Percentiles rank a stretch among this genome's conserved stretches.
These are phyloP conservation scores for Rubia tinctorum DNA, from an alignment of 305 asterid species.

Conservation along the genomic window DNA sequence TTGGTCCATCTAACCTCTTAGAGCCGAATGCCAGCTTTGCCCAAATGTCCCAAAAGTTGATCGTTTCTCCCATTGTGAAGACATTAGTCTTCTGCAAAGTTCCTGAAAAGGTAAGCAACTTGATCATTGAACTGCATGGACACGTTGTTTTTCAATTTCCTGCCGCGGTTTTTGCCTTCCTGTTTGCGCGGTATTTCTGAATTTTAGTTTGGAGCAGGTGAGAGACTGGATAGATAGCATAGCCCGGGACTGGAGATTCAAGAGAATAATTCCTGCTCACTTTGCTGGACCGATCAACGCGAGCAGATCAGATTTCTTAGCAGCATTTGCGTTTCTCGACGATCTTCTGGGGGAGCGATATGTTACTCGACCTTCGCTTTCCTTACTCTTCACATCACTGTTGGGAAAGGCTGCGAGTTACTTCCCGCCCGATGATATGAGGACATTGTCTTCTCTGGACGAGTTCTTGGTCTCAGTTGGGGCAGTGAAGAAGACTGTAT, in stretches of 20 bases:
- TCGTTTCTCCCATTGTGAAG: slow-evolving; percentile 92
- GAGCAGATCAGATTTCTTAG: slow-evolving; percentile 69
- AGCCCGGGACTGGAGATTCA: slow-evolving; percentile 81
- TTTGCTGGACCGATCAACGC: slow-evolving; percentile 84
- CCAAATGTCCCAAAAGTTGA: slow-evolving; percentile 90
- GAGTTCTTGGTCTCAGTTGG: slow-evolving; percentile 87
- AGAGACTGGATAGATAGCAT: slow-evolving; percentile 88
- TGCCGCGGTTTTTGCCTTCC: too few relatives aligned
- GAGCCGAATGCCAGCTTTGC: slow-evolving; percentile 92
- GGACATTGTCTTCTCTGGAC: slow-evolving; percentile 89
- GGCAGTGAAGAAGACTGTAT: slow-evolving; percentile 91
- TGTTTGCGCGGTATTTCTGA: too few relatives aligned
- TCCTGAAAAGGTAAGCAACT: slow-evolving; percentile 66
- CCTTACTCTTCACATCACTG: slow-evolving; percentile 65
- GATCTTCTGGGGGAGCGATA: slow-evolving; percentile 76
- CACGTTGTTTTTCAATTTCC: too few relatives aligned
- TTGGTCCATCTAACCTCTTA: slow-evolving; percentile 95
- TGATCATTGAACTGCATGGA: too few relatives aligned
- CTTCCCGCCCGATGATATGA: slow-evolving; percentile 96
- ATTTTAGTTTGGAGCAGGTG: slow-evolving; percentile 41
- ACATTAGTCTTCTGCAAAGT: slow-evolving; percentile 95
- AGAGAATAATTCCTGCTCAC: slow-evolving; percentile 93
- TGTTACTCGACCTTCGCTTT: slow-evolving; percentile 65
- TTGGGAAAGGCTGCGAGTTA: slow-evolving; percentile 89
- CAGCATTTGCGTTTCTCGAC: slow-evolving; percentile 84